phyloP scores from a whole-genome alignment of 805 yeast genomes.

The Kurtzmaniella cleridarum region DNA sequence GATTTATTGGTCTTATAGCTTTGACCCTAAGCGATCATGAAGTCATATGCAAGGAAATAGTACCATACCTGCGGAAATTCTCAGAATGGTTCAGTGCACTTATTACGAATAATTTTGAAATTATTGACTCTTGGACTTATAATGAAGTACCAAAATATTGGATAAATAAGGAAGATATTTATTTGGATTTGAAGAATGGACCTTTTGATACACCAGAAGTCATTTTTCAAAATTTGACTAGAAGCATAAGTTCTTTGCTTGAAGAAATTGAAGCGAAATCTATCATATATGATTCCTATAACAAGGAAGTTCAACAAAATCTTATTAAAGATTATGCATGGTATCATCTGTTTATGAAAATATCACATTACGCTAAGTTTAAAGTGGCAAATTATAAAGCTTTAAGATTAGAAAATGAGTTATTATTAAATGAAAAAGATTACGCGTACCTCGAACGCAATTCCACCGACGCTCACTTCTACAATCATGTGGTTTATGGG shows the following conservation, averaged over 20 bases:
- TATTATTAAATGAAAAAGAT: conserved; percentile 16
- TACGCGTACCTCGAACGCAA: conserved; percentile 10
- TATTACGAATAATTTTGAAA: conserved; percentile 9
- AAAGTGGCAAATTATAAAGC: conserved; percentile 50
- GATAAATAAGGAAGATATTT: conserved; percentile 16
- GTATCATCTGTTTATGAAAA: conserved; percentile 58
- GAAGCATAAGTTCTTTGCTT: conserved; percentile 10
- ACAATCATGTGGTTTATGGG: conserved; percentile 19
- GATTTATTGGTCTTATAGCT: conserved; percentile 30
- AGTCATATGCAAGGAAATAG: conserved; percentile 24
- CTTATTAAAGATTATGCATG: conserved; percentile 71
- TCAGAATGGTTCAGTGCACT: conserved; percentile 14
- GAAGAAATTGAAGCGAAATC: conserved; percentile 20
- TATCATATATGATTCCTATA: conserved; percentile 42
- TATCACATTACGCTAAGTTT: conserved; percentile 52
- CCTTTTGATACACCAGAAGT: not conserved
- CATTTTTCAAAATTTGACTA: conserved; percentile 7
- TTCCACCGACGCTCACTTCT: conserved; percentile 6
- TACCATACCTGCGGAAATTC: conserved; percentile 15
- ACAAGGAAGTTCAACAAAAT: conserved; percentile 41
- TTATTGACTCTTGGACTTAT: conserved; percentile 15
- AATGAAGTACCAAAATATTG: conserved; percentile 12
- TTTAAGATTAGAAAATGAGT: conserved; percentile 31
- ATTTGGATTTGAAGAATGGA: conserved; percentile 13
- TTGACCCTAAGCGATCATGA: conserved; percentile 37